Evolutionary conservation across 2,329 filamentous ascomycete genomes (phyloP).

Genomic region (Ophiostoma australiae): DNA sequence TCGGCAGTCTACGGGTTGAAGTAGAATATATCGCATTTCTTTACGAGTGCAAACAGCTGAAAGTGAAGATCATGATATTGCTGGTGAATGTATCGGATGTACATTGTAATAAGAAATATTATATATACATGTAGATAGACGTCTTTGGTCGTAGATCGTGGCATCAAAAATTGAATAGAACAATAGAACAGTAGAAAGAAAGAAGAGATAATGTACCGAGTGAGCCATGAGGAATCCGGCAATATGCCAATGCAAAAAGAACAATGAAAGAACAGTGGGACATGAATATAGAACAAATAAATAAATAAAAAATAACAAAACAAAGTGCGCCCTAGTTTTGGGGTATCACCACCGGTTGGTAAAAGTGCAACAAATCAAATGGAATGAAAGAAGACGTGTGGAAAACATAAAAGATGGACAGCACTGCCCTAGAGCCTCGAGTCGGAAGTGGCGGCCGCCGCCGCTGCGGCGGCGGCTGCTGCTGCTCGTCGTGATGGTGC

Average conservation of each 20-base stretch:
- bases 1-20: not conserved
- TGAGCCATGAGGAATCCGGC: not conserved
- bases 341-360: constrained; percentile 23
- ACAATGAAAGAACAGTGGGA: too few relatives aligned
- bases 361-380: constrained; percentile 13
- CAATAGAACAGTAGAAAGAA: not conserved
- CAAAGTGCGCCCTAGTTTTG: constrained; percentile 16
- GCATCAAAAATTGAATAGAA: not conserved
- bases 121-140: not conserved
- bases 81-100: not conserved
- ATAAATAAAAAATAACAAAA: not conserved
- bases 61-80: not conserved
- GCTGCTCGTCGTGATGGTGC: constrained; percentile 8
- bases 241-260: not conserved
- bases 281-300: not conserved
- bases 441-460: not conserved
- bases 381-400: not conserved
- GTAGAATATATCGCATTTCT: not conserved
- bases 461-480: not conserved
- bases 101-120: not conserved
- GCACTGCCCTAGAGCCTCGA: not conserved
- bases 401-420: not conserved
- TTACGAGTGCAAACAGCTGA: not conserved
- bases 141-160: not conserved
- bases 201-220: not conserved